These are phyloP conservation scores for Saccharomycopsis oosterbeekiorum DNA, from an alignment of 805 yeast species.

Conservation along the genomic window DNA sequence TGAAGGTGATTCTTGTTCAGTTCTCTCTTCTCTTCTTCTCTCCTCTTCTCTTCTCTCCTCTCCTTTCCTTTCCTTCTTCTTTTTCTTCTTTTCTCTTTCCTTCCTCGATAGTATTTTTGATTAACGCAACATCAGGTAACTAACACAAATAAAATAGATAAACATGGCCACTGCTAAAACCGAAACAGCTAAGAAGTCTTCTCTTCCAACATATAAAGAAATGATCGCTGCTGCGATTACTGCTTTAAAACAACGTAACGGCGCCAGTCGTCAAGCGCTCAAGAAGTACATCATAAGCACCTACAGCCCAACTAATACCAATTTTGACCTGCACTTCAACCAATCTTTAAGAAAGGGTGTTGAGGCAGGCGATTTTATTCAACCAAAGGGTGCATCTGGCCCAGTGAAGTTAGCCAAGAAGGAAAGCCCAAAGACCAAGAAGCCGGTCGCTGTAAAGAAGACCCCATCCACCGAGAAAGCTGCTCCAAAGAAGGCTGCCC, in stretches of 20 bases:
- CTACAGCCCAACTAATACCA: conserved; percentile 46
- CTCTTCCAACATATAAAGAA: conserved; percentile 29
- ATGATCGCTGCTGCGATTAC: conserved; percentile 47
- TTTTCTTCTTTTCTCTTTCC: too few relatives aligned
- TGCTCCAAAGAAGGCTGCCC: conserved; percentile 22
- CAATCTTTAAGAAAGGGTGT: conserved; percentile 75
- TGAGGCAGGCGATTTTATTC: conserved; percentile 60
- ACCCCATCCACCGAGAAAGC: conserved; percentile 22
- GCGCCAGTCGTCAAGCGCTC: conserved; percentile 78
- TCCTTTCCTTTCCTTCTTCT: not conserved
- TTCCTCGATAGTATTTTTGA: too few relatives aligned
- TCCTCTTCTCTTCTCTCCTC: not conserved
- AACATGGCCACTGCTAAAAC: conserved; percentile 16
- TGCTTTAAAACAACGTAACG: conserved; percentile 69
- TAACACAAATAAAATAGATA: not conserved
- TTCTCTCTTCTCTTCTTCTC: not conserved
- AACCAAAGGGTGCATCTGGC: conserved; percentile 88
- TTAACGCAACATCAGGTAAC: not conserved
- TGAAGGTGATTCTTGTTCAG: not conserved
- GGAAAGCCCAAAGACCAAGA: conserved; percentile 26
- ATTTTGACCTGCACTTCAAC: conserved; percentile 70
- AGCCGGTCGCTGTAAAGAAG: conserved; percentile 13
- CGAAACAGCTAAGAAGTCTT: conserved; percentile 16
- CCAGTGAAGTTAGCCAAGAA: conserved; percentile 51
- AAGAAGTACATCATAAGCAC: conserved; percentile 70